Conservation (phyloP, 768 basidiomycete genomes). For the Russula ochroleuca region DNA sequence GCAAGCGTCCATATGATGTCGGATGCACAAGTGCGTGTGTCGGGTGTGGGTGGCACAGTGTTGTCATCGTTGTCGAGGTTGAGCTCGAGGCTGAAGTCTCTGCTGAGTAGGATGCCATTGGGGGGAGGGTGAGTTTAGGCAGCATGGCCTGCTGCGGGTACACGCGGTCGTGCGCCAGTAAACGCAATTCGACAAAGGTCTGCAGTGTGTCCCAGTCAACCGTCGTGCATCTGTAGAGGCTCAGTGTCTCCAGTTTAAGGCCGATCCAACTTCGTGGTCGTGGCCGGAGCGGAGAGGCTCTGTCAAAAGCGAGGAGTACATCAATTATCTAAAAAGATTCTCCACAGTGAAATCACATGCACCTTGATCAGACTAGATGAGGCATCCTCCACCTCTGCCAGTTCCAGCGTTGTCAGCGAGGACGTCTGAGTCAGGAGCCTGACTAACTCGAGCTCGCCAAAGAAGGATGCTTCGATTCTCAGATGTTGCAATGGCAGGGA, state of each 20-base stretch:
- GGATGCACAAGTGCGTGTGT: too few relatives aligned
- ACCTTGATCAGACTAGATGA: conserved; percentile 70
- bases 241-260: conserved; percentile 60
- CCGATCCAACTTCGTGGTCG: conserved; percentile 69
- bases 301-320: conserved; percentile 36
- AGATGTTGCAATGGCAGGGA: conserved; percentile 63
- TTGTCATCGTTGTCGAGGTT: too few relatives aligned
- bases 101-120: conserved; percentile 30
- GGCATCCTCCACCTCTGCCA: conserved; percentile 72
- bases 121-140: conserved; percentile 24
- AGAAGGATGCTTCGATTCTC: conserved; percentile 70
- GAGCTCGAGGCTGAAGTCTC: conserved; percentile 20
- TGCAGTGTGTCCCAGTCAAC: conserved; percentile 79
- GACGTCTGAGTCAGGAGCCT: conserved; percentile 60
- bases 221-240: conserved; percentile 67
- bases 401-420: conserved; percentile 61
- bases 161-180: conserved; percentile 40
- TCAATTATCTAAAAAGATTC: too few relatives aligned
- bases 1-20: too few relatives aligned
- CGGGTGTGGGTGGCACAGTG: too few relatives aligned
- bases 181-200: conserved; percentile 66
- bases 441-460: conserved; percentile 69
- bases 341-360: conserved; percentile 23
- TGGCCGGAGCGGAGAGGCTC: conserved; percentile 55
- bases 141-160: conserved; percentile 30